Evolutionary conservation across 371 early-diverging fungal species (phyloP).

Genomic region (Circinella umbellata): DNA sequence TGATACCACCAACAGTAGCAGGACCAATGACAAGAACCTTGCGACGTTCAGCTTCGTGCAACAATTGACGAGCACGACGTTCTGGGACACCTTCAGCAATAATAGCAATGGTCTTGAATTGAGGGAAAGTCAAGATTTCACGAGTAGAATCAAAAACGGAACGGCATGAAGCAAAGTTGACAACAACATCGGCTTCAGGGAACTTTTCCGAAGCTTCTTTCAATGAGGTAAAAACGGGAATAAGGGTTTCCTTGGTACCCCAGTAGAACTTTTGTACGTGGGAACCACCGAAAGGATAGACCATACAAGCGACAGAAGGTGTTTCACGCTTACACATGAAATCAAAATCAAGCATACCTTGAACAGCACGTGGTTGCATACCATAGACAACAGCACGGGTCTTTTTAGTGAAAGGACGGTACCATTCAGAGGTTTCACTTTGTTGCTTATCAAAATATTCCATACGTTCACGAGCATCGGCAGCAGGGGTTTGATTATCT

Average conservation of each 20-base stretch:
- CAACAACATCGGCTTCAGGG: conserved; percentile 93
- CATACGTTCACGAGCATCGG: conserved; percentile 59
- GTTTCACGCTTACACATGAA: conserved; percentile 95
- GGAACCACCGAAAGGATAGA: conserved; percentile 98
- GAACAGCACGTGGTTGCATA: conserved; percentile 98
- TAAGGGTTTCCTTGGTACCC: conserved; percentile 96
- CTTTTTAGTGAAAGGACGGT: conserved; percentile 84
- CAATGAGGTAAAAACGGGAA: conserved; percentile 91
- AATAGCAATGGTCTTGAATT: conserved; percentile 94
- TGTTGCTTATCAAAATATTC: conserved; percentile 50
- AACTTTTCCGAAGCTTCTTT: conserved; percentile 84
- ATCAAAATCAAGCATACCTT: conserved; percentile 99
- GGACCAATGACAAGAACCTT: conserved; percentile 95
- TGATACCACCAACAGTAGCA: conserved; percentile 98
- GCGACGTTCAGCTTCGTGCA: conserved; percentile 82
- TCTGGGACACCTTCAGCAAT: conserved; percentile 99
- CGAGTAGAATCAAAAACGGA: conserved; percentile 91
- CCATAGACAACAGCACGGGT: conserved; percentile 96
- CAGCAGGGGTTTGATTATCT: conserved; percentile 45
- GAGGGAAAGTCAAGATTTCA: conserved; percentile 80
- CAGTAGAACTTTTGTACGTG: conserved; percentile 99
- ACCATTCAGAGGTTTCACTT: conserved; percentile 54
- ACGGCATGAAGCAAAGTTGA: conserved; percentile 98
- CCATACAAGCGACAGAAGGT: conserved; percentile 99
- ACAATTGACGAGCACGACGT: conserved; percentile 90